These are phyloP conservation scores for Platanthera guangdongensis DNA, from an alignment of 106 monocot species.

Conservation along the genomic window DNA sequence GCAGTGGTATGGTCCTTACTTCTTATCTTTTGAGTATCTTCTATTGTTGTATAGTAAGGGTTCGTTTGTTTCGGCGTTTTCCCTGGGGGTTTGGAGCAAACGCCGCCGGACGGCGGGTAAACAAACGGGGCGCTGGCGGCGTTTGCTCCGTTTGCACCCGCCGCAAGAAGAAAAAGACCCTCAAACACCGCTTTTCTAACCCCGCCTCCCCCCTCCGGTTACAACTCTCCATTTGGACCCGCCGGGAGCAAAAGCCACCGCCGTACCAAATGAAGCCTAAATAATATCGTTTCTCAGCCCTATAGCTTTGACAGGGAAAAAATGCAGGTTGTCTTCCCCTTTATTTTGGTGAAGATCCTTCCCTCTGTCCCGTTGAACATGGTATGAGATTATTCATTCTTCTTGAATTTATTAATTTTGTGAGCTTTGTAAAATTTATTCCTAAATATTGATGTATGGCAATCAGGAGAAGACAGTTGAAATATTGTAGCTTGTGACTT, in stretches of 20 bases:
- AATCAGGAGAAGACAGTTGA: neutral
- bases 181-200: too few relatives aligned
- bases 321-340: constrained; percentile 59
- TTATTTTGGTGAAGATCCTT: constrained; percentile 92
- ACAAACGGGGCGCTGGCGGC: too few relatives aligned
- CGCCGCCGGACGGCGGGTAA: too few relatives aligned
- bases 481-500: neutral
- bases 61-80: too few relatives aligned
- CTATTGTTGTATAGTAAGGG: neutral
- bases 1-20: constrained; percentile 42
- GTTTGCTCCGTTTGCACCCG: too few relatives aligned
- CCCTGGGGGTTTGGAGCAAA: too few relatives aligned
- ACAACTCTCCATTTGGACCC: too few relatives aligned
- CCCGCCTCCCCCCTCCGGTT: too few relatives aligned
- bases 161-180: too few relatives aligned
- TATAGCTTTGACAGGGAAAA: constrained; percentile 37
- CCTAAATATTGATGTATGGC: neutral
- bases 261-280: too few relatives aligned
- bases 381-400: constrained; percentile 21
- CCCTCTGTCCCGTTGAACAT: constrained; percentile 74
- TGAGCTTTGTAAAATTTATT: neutral
- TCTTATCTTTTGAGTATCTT: neutral
- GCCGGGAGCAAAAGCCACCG: too few relatives aligned
- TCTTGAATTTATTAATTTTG: neutral
- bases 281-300: neutral